Evolutionary conservation across 192 early-diverging fungal genomes (phyloP).

Genomic region (Obelidium mucronatum): DNA sequence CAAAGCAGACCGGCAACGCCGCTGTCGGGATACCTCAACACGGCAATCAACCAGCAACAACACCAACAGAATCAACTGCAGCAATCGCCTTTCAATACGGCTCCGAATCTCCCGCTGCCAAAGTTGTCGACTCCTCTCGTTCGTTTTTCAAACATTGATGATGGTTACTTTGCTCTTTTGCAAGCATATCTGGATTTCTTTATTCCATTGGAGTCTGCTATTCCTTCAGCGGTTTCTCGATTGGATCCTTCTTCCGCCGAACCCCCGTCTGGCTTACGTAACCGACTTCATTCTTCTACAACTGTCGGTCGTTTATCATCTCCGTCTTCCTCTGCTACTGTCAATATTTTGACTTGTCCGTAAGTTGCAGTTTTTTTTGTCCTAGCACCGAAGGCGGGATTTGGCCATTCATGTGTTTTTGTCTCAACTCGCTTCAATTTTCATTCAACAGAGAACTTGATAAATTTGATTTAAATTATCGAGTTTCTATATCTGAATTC

Average conservation of each 20-base stretch:
- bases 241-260: no score
- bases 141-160: constrained; percentile 15
- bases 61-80: not conserved
- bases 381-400: no score
- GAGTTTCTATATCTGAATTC: constrained; percentile 41
- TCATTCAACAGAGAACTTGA: not conserved
- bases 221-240: not conserved
- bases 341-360: constrained; percentile 25
- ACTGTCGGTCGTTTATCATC: not conserved
- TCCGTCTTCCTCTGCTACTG: not conserved
- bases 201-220: constrained; percentile 5
- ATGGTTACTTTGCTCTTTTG: constrained; percentile 5
- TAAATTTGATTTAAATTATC: not conserved
- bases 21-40: constrained; percentile 17
- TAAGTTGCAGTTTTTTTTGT: no score
- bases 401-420: no score
- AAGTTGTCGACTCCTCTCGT: not conserved
- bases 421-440: not conserved
- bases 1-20: not conserved
- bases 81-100: not conserved
- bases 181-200: constrained; percentile 31
- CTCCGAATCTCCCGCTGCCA: not conserved
- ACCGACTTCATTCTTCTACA: not conserved
- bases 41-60: not conserved
- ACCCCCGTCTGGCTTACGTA: no score